Evolutionary conservation across 371 early-diverging fungal species (phyloP).

Genomic region (Mucor saturninus): DNA sequence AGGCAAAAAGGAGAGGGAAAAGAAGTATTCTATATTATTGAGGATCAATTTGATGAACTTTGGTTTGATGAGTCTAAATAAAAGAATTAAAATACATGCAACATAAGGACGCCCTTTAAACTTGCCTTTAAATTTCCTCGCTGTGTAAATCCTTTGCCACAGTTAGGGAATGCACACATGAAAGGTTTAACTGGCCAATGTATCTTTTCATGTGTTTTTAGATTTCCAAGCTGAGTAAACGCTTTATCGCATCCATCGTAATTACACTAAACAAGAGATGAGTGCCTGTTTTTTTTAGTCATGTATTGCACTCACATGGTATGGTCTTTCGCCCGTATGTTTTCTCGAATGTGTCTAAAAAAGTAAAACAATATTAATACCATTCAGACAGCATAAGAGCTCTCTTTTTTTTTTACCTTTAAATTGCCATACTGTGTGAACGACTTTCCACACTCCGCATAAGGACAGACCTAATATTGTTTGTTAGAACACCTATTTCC

Average conservation of each 20-base stretch:
- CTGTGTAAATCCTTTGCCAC: constrained; percentile 70
- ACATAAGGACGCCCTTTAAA: too few relatives aligned
- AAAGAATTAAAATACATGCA: background rate
- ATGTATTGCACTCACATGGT: constrained; percentile 43
- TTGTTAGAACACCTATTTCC: too few relatives aligned
- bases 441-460: constrained; percentile 50
- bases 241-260: constrained; percentile 68
- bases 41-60: constrained; percentile 31
- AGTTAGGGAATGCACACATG: constrained; percentile 61
- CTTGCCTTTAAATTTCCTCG: constrained; percentile 65
- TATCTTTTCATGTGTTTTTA: constrained; percentile 80
- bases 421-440: constrained; percentile 69
- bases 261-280: constrained; percentile 37
- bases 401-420: constrained; percentile 40
- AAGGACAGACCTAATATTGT: constrained; percentile 25
- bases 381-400: too few relatives aligned
- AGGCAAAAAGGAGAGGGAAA: background rate
- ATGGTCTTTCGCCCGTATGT: constrained; percentile 74
- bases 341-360: constrained; percentile 72
- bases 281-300: background rate
- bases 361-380: constrained; percentile 14
- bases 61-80: constrained; percentile 33
- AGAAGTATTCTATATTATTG: constrained; percentile 14
- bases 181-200: constrained; percentile 75
- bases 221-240: constrained; percentile 80